phyloP scores from a whole-genome alignment of 148 eudicot species.

The Camellia granthamiana region DNA sequence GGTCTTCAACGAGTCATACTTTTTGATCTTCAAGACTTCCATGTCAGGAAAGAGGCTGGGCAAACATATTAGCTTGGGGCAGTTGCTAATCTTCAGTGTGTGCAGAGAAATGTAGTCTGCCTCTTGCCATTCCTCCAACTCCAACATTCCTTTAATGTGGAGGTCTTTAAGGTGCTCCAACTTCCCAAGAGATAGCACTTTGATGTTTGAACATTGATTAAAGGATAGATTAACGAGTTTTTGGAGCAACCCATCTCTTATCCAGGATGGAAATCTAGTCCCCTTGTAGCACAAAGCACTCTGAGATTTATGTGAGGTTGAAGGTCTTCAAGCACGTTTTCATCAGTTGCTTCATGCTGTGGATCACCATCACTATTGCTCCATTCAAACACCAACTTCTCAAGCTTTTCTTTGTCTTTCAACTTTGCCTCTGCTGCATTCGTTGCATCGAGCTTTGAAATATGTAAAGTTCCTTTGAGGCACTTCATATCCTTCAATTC shows the following conservation, averaged over 20 bases:
- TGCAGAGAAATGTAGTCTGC: conserved; percentile 3
- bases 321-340: conserved; percentile 27
- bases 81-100: conserved; percentile 16
- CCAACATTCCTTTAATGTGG: conserved; percentile 27
- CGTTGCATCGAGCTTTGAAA: conserved; percentile 21
- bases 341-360: conserved; percentile 17
- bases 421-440: conserved; percentile 24
- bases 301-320: conserved; percentile 24
- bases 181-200: conserved; percentile 26
- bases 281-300: conserved; percentile 29
- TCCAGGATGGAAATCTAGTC: conserved; percentile 20
- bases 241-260: conserved; percentile 16
- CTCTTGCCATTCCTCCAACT: conserved; percentile 25
- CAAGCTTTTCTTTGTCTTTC: conserved; percentile 20
- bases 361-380: conserved; percentile 8
- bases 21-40: conserved; percentile 26
- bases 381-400: conserved; percentile 30
- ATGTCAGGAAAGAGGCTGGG: conserved; percentile 18
- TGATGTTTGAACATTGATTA: conserved; percentile 21
- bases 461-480: conserved; percentile 18
- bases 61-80: conserved; percentile 26
- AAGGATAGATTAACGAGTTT: conserved; percentile 16
- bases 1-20: conserved; percentile 23
- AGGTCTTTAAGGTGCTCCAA: conserved; percentile 19
- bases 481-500: conserved; percentile 20